phyloP scores from a whole-genome alignment of 1,284 basidiomycete species.

The Xerocomus nothofagi region DNA sequence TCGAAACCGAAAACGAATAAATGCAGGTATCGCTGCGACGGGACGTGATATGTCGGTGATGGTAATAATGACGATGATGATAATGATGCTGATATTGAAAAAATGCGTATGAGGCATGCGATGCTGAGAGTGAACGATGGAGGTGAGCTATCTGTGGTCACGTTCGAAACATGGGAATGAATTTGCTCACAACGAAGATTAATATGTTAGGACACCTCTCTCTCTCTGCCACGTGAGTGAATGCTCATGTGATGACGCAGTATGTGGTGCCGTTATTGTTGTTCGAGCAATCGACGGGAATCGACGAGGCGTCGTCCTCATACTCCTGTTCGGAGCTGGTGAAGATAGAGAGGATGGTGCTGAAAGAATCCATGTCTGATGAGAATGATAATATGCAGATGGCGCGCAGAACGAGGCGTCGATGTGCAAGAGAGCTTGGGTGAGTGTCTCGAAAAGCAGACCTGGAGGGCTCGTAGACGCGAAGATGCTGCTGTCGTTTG shows the following conservation, averaged over 20 bases:
- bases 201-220: background rate
- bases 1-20: constrained; percentile 2
- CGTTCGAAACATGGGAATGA: too few relatives aligned
- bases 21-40: constrained; percentile 5
- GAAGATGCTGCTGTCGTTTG: background rate
- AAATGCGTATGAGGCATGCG: constrained; percentile 7
- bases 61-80: background rate
- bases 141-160: constrained; percentile 13
- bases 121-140: constrained; percentile 5
- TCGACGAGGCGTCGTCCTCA: constrained; percentile 3
- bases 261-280: constrained; percentile 1
- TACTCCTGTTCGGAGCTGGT: constrained; percentile 4
- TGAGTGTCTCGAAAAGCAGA: background rate
- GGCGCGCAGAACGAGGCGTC: background rate
- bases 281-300: constrained; percentile 15
- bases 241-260: constrained; percentile 26
- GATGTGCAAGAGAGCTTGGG: background rate
- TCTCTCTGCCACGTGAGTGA: background rate
- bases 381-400: background rate
- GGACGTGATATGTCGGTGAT: constrained; percentile 8
- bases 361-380: constrained; percentile 26
- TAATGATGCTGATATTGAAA: constrained; percentile 5
- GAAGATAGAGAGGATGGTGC: constrained; percentile 17
- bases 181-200: constrained; percentile 27
- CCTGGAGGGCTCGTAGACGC: background rate